Percentiles rank a stretch among this genome's conserved stretches.
phyloP scores from a whole-genome alignment of 805 yeast species.

The Candida corydali region DNA sequence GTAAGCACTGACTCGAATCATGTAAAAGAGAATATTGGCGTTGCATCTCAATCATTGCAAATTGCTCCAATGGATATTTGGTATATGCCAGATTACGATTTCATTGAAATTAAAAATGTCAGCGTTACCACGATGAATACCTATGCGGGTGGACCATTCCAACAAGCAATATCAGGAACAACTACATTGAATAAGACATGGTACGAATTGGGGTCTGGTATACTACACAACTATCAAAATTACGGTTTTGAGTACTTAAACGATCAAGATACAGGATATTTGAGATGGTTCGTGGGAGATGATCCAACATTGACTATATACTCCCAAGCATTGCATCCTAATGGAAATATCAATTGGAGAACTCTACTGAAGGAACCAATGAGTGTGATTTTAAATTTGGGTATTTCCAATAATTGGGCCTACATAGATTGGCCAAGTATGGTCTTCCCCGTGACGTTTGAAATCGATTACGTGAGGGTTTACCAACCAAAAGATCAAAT shows the following conservation, averaged over 20 bases:
- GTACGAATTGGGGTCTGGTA: conserved; percentile 63
- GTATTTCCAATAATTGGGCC: conserved; percentile 89
- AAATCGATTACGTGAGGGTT: conserved; percentile 79
- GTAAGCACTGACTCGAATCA: conserved; percentile 43
- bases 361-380: conserved; percentile 85
- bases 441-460: conserved; percentile 71
- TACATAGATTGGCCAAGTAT: conserved; percentile 86
- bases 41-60: conserved; percentile 90
- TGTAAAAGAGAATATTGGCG: conserved; percentile 38
- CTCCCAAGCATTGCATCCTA: conserved; percentile 76
- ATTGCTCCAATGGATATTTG: conserved; percentile 92
- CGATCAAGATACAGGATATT: conserved; percentile 60
- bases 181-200: conserved; percentile 77
- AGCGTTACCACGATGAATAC: conserved; percentile 77
- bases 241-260: conserved; percentile 77
- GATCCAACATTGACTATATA: conserved; percentile 70
- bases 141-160: conserved; percentile 90
- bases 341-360: conserved; percentile 87
- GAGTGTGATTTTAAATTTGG: conserved; percentile 83
- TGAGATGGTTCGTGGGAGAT: conserved; percentile 83
- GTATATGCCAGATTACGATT: conserved; percentile 88
- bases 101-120: conserved; percentile 63
- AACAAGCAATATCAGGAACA: conserved; percentile 84
- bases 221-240: conserved; percentile 53
- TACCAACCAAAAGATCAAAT: conserved; percentile 73